These are phyloP conservation scores for Neurospora sp. DNA, from an alignment of 495 filamentous ascomycete genomes.

Conservation along the genomic window DNA sequence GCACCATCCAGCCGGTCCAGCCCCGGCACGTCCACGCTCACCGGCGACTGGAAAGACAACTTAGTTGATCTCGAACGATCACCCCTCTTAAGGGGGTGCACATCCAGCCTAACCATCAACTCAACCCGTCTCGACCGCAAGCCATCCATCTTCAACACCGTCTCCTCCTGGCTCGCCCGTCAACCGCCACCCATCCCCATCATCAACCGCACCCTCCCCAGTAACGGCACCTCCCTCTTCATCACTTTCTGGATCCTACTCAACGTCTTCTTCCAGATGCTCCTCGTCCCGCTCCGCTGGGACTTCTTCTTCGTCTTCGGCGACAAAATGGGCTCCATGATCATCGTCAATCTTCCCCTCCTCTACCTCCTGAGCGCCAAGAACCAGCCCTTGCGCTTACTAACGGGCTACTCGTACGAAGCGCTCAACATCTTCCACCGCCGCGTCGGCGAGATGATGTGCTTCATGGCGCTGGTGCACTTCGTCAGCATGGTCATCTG, in stretches of 20 bases:
- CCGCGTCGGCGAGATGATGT: slow-evolving; percentile 14
- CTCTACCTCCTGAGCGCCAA: slow-evolving; percentile 55
- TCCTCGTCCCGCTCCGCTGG: slow-evolving; percentile 32
- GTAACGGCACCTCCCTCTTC: slow-evolving; percentile 42
- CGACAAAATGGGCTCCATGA: slow-evolving; percentile 45
- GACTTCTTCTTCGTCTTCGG: slow-evolving; percentile 44
- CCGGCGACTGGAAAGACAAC: neutral
- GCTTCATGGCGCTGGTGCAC: slow-evolving; percentile 26
- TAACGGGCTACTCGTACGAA: slow-evolving; percentile 56
- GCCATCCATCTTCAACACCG: neutral
- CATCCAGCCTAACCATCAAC: neutral
- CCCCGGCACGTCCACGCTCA: slow-evolving; percentile 1
- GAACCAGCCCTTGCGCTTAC: slow-evolving; percentile 46
- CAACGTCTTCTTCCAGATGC: slow-evolving; percentile 47
- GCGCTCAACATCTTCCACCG: slow-evolving; percentile 53
- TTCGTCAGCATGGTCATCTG: slow-evolving; percentile 34
- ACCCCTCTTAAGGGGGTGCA: neutral
- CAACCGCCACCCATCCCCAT: slow-evolving; percentile 46
- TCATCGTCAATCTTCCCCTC: slow-evolving; percentile 45
- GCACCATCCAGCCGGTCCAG: slow-evolving; percentile 3
- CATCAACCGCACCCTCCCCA: slow-evolving; percentile 43
- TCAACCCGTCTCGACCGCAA: neutral
- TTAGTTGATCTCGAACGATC: neutral
- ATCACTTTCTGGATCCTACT: slow-evolving; percentile 39
- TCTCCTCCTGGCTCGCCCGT: slow-evolving; percentile 33